Base-by-base conservation (phyloP, 1,139 yeast genomes). In the Kluyveromyces sp. region DNA sequence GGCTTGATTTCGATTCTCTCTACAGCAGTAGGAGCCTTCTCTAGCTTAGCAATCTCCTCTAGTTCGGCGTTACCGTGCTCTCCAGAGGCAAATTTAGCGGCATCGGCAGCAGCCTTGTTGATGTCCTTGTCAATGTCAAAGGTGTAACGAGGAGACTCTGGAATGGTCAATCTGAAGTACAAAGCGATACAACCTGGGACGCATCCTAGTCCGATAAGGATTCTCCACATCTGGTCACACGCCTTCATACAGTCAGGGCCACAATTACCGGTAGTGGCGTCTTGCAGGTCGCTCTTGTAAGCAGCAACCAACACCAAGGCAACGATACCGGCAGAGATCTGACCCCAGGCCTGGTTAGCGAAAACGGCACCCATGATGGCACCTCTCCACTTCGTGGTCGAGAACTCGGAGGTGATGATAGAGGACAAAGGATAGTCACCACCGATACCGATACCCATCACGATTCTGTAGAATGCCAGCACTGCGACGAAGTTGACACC, bases 381-480 rank as follows among this genome's bases (percentile, higher is more conserved):
- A 73, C 95, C 95, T 80, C 95, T 83, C 94, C 94, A 85, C 66
- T 83, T 85, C 56, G 94, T 85, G 47, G 94, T 83, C 31, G 95
- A 77, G 59, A 85, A 85, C 70, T 85, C 95, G 42, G 95, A 81
- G 9, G 94, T 82, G 56, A 85, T 85, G 65, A 85, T 83, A 35
- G 97, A 92, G 36, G 97, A 88, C 68, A 92, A 78, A 57, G 98
- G 98, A 69, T 92, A 92, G 70, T 92, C 98, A 75, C 97, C 98
- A 72, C 98, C 98, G 60, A 92, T 94, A 80, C 98, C 98, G 58
- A 92, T 80, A 72, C 95, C 95, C 86, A 81, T 81, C 49, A 84
- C 61, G 52, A 85, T 79, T 77, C 95, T 81, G 67, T 78, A 79
- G 55, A 82, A 78, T n/a, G 80, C 68, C 51, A 85, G 72, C 44